Percentiles rank a stretch among this genome's conserved stretches.
Evolutionary conservation across 2,329 filamentous ascomycete genomes (phyloP).

Genomic region (Beauveria rudraprayagi): DNA sequence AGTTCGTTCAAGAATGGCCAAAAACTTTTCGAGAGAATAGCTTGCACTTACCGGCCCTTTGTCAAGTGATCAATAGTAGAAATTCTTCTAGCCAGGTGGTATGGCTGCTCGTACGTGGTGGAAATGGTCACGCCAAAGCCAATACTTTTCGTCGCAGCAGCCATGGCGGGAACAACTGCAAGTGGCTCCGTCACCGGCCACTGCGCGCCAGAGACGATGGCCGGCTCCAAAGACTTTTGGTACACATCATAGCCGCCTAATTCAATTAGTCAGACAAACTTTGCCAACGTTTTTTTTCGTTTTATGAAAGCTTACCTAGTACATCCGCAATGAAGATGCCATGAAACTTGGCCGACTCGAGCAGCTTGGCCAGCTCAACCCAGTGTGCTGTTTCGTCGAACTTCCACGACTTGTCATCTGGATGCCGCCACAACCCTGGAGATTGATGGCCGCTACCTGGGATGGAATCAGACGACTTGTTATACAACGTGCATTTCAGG

Average conservation of each 20-base stretch:
- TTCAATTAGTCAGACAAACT: not conserved
- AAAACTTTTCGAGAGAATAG: not conserved
- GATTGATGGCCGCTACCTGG: constrained; percentile 34
- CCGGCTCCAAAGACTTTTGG: constrained; percentile 47
- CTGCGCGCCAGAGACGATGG: constrained; percentile 55
- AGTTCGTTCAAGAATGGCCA: not conserved
- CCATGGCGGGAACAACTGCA: constrained; percentile 55
- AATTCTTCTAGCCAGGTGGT: constrained; percentile 56
- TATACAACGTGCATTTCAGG: not conserved
- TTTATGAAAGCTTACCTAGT: constrained; percentile 14
- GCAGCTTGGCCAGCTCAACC: constrained; percentile 43
- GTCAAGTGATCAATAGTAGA: constrained; percentile 61
- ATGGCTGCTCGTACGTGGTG: constrained; percentile 63
- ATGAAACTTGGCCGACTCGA: constrained; percentile 47
- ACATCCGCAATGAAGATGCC: constrained; percentile 62
- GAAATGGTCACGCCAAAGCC: constrained; percentile 60
- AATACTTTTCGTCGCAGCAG: constrained; percentile 57
- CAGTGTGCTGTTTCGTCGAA: constrained; percentile 56
- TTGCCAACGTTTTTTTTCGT: too few species aligned
- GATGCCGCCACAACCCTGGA: constrained; percentile 48
- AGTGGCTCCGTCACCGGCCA: constrained; percentile 64
- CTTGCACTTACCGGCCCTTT: constrained; percentile 31
- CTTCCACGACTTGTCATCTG: constrained; percentile 51
- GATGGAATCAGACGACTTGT: not conserved
- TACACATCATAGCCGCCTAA: constrained; percentile 61